Evolutionary conservation across 148 eudicot genomes (phyloP), one percentile per base, ranked within the genome.

Genomic region (Chenopodium suecicum): DNA sequence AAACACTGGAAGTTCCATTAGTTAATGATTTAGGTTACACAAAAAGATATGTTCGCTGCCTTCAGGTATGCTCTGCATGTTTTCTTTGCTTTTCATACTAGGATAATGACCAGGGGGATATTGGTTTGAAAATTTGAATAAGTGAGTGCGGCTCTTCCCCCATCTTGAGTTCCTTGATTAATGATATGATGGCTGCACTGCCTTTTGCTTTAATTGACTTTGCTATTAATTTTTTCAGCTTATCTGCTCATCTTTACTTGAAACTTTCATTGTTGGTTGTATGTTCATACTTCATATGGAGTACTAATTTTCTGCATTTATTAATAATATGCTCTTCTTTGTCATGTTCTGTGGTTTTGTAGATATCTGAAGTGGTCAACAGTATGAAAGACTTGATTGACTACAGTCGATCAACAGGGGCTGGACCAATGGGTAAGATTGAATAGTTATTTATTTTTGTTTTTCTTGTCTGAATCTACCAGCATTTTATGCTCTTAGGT

Each of bases 301-400:
- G 44, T 41, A 41, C 44, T 41, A 37, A 41, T 41, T 41, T 41
- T 41, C 44, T 41, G 44, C 0, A 52, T 7, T 17, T 29, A 46
- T 27, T 60, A 3, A 41, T 37, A 11, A 20, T 62, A 46, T 56
- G 65, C 27, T 14, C 20, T 73, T 41, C 4, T 50, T 6, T 54
- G 77, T 6, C 27, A 20, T 77, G 31, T 65, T 63, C 41, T 75
- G 17, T 73, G 34, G 32, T 75, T 80, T 86, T 83, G 85, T 93
- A 95, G 98, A 95, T 93, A 85, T 93, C 98, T 25, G 98, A 94
- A 88, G 98, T 94, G 68, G 97, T 94, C 52, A 94, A 94, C 82
- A 94, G 98, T 82, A 93, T 94, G 98, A 94, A 91, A 78, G 98
- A 94, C 89, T 88, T 95, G 89, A 95, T 95, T 71, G 98, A 95